Evolutionary conservation across 2,329 filamentous ascomycete species (phyloP), one percentile per base, ranked within the genome.

Genomic region (Neonectria punicea): DNA sequence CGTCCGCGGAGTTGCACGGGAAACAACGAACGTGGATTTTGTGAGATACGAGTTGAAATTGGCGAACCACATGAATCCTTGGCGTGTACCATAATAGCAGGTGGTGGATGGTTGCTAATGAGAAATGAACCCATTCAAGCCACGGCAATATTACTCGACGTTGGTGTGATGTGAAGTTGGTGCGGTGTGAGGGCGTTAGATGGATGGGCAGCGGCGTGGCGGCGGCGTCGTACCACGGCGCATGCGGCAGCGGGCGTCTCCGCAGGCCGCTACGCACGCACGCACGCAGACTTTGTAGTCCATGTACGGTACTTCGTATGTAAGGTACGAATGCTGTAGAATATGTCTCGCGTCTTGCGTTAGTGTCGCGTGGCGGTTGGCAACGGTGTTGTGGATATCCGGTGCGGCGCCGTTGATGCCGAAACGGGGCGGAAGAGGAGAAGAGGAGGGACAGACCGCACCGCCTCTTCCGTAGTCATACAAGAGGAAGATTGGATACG

Each of bases 31-130:
- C 57, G 55, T 39, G 61, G 66, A 66, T 57, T 56, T 57, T 72
- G 65, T 63, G 69, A 66, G 65, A 73, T 69, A 68, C 61, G 63
- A 66, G 56, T 53, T 66, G 59, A 65, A 67, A 67, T 63, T 65
- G 67, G 61, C 61, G 55, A 58, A 65, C 59, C 50, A 53, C 60
- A 63, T 70, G 58, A 68, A 73, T 68, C 58, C 62, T 70, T 70
- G 70, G 68, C 68, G 61, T 73, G 72, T 74, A 74, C 71, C 71
- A 71, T 74, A 74, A 71, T 74, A 73, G 53, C 67, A 63, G 65
- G 65, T 65, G 65, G 65, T 65, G 65, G 63, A 66, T 71, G 65
- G 71, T 72, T 68, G 68, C 60, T 74, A 74, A 74, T 74, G 73
- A 74, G 73, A 74, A 74, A 74, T 70, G 73, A 74, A 73, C 53